Conservation (phyloP, 2,329 filamentous ascomycete genomes). For the Dryadomyces quercivorus region DNA sequence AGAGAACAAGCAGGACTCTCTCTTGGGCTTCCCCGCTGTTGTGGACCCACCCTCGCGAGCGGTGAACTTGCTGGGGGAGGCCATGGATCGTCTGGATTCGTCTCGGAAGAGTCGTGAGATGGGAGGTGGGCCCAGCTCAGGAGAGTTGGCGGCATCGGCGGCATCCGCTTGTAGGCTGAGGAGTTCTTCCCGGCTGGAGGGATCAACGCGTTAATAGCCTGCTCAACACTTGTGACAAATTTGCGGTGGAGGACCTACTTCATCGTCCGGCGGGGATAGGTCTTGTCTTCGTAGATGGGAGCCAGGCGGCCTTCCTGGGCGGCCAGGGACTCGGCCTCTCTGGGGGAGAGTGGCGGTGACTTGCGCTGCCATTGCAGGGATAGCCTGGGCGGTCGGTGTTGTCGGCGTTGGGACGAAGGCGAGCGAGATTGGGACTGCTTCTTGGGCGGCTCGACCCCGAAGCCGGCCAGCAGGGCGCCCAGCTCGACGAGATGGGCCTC, state of each 20-base stretch:
- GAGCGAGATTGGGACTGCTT: conserved; percentile 32
- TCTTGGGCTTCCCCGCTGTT: not conserved
- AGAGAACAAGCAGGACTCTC: not conserved
- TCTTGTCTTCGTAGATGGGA: conserved; percentile 58
- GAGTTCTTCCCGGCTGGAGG: conserved; percentile 48
- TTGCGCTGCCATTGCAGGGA: conserved; percentile 29
- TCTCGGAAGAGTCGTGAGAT: conserved; percentile 33
- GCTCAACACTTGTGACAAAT: too few relatives aligned
- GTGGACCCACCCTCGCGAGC: not conserved
- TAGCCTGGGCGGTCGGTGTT: conserved; percentile 31
- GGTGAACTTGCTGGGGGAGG: conserved; percentile 22
- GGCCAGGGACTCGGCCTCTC: conserved; percentile 39
- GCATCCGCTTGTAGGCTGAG: conserved; percentile 41
- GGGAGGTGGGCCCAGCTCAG: conserved; percentile 55
- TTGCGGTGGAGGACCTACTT: conserved; percentile 35
- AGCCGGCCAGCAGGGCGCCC: conserved; percentile 49
- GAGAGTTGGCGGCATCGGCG: conserved; percentile 43
- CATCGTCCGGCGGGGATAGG: conserved; percentile 54
- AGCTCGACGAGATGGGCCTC: conserved; percentile 63
- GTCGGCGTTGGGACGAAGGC: conserved; percentile 26
- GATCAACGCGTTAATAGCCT: not conserved
- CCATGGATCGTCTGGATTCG: not conserved
- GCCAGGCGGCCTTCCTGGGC: conserved; percentile 44
- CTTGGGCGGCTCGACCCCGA: conserved; percentile 48
- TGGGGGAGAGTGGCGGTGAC: conserved; percentile 42